A percentile compares a stretch with the other conserved stretches of the same genome.
Evolutionary conservation across 2,329 filamentous ascomycete species (phyloP).

Genomic region (Cercospora citrullina): DNA sequence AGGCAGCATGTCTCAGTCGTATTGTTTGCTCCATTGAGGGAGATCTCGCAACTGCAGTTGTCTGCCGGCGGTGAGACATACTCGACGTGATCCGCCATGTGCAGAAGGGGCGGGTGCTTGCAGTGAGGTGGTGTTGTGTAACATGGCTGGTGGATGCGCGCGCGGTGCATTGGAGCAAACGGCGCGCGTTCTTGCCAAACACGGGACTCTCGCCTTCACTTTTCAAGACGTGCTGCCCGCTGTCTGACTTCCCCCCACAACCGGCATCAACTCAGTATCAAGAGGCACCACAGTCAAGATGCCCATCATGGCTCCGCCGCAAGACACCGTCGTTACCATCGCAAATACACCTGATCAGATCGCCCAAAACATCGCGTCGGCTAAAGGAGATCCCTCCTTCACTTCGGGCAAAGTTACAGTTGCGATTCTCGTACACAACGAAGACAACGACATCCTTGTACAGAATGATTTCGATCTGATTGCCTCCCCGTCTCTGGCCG

Average conservation of each 20-base stretch:
- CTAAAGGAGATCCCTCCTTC: background rate
- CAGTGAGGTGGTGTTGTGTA: slow-evolving; percentile 1
- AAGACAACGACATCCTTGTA: slow-evolving; percentile 10
- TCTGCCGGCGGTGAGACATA: background rate
- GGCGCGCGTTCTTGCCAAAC: slow-evolving; percentile 1
- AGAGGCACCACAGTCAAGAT: background rate
- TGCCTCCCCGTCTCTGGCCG: background rate
- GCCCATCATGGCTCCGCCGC: background rate
- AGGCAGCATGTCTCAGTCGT: background rate
- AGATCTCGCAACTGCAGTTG: background rate
- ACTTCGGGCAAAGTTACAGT: background rate
- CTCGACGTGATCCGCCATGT: background rate
- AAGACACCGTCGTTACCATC: background rate
- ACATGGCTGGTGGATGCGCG: background rate
- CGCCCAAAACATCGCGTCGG: background rate
- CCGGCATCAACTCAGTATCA: background rate
- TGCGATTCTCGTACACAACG: slow-evolving; percentile 3
- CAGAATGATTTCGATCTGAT: background rate
- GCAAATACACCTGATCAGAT: slow-evolving; percentile 10
- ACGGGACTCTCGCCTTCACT: background rate
- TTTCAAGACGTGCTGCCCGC: background rate
- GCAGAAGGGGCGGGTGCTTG: background rate
- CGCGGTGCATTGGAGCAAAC: background rate
- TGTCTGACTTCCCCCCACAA: background rate
- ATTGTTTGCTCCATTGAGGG: background rate